Evolutionary conservation across 441 rosid species (phyloP).

Genomic region (Mallotus japonicus): DNA sequence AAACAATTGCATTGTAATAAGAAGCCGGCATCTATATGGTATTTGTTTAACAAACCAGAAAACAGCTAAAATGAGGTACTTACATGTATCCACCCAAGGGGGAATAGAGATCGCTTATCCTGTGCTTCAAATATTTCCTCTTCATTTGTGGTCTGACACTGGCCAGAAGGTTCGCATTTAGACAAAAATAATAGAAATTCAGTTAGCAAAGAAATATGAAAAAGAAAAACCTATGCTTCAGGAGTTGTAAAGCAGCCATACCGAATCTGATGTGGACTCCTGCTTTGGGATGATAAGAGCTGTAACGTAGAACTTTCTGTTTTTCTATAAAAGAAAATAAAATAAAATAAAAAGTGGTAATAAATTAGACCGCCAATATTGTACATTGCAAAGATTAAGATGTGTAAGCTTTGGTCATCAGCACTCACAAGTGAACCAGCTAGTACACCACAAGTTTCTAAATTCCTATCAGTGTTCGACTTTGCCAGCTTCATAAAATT

Average conservation of each 20-base stretch:
- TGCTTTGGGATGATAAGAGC: constrained; percentile 97
- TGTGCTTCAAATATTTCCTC: constrained; percentile 98
- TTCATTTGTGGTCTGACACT: constrained; percentile 97
- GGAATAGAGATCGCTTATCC: constrained; percentile 87
- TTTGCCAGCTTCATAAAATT: constrained; percentile 93
- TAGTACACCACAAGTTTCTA: constrained; percentile 97
- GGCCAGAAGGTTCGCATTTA: constrained; percentile 19
- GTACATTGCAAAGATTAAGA: constrained; percentile 9
- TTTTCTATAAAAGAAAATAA: constrained; percentile 65
- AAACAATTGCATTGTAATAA: not conserved
- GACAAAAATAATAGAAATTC: constrained; percentile 5
- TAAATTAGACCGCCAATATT: constrained; percentile 25
- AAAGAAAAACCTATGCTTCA: not conserved
- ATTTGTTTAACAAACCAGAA: not conserved
- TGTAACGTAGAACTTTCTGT: constrained; percentile 79
- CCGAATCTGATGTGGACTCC: constrained; percentile 89
- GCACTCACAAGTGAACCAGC: constrained; percentile 91
- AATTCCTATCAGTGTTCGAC: constrained; percentile 74
- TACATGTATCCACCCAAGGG: constrained; percentile 99
- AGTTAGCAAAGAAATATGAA: constrained; percentile 14
- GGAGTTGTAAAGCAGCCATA: constrained; percentile 36
- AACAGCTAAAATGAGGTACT: constrained; percentile 31
- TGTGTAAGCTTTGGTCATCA: constrained; percentile 16
- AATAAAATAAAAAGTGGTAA: not conserved
- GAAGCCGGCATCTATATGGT: not conserved